Percentiles rank a stretch among this genome's conserved stretches.
These are phyloP conservation scores for Plasmodium ovale DNA, from an alignment of 169 alveolate genomes.

Conservation along the genomic window DNA sequence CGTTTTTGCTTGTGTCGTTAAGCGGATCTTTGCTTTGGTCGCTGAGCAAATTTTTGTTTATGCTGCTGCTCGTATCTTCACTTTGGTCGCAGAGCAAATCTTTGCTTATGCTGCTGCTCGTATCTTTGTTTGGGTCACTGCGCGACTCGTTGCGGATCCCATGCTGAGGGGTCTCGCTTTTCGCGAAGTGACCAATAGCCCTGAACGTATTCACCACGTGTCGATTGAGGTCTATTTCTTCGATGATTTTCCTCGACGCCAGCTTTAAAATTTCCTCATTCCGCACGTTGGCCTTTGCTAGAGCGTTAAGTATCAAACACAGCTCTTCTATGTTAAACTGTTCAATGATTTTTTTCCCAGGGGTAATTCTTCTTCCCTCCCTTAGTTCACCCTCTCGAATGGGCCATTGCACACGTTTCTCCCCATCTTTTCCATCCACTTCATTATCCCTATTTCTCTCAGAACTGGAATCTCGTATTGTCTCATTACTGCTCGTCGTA, in stretches of 20 bases:
- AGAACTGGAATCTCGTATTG: background rate
- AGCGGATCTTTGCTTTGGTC: too few relatives aligned
- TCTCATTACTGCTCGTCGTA: constrained; percentile 24
- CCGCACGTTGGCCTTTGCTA: constrained; percentile 51
- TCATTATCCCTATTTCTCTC: background rate
- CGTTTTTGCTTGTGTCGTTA: background rate
- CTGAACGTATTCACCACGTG: constrained; percentile 33
- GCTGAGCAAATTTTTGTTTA: background rate
- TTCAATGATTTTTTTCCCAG: background rate
- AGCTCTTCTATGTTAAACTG: constrained; percentile 50
- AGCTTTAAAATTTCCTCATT: constrained; percentile 50
- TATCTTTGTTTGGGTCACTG: background rate
- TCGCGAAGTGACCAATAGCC: constrained; percentile 1
- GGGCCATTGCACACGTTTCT: background rate
- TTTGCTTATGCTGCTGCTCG: background rate
- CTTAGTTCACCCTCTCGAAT: background rate
- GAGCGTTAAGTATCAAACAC: constrained; percentile 51
- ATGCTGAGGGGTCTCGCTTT: too few relatives aligned
- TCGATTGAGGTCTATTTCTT: constrained; percentile 9
- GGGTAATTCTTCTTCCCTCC: background rate
- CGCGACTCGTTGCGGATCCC: too few relatives aligned
- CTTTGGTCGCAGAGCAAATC: background rate
- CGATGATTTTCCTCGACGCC: constrained; percentile 32
- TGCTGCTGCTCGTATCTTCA: background rate
- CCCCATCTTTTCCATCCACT: background rate